These are phyloP conservation scores for Uronychia binucleata DNA, from an alignment of 73 alveolate species.

Conservation along the genomic window DNA sequence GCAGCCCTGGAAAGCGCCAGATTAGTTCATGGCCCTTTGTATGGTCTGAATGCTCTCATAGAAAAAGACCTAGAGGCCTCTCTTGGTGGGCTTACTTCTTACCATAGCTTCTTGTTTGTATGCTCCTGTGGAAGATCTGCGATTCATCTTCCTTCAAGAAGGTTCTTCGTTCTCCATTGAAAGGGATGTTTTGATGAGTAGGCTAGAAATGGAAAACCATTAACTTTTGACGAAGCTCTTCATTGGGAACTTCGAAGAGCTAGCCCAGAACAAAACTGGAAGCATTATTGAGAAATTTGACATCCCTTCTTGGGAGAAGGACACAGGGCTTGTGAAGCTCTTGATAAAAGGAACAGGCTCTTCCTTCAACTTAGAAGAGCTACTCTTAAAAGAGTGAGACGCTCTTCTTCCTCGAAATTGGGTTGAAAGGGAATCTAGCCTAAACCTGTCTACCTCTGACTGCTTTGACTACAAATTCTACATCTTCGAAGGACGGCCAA, in stretches of 20 bases:
- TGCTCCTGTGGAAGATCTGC: too few species aligned
- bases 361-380: background rate
- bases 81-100: too few species aligned
- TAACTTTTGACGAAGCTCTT: too few species aligned
- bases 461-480: background rate
- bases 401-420: background rate
- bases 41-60: too few species aligned
- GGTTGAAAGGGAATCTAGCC: background rate
- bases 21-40: too few species aligned
- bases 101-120: too few species aligned
- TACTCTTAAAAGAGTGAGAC: background rate
- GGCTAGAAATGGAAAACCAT: too few species aligned
- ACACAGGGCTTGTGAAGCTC: background rate
- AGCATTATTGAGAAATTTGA: background rate
- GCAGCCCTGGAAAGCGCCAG: too few species aligned
- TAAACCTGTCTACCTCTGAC: background rate
- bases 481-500: background rate
- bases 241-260: background rate
- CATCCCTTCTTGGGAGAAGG: background rate
- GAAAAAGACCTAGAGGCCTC: too few species aligned
- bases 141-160: too few species aligned
- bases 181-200: too few species aligned
- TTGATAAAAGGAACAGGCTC: background rate
- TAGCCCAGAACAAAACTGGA: background rate
- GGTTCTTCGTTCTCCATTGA: too few species aligned